Percentiles rank a stretch among this genome's conserved stretches.
These are phyloP conservation scores for Neurospora hispaniola DNA, from an alignment of 495 filamentous ascomycete species.

Conservation along the genomic window DNA sequence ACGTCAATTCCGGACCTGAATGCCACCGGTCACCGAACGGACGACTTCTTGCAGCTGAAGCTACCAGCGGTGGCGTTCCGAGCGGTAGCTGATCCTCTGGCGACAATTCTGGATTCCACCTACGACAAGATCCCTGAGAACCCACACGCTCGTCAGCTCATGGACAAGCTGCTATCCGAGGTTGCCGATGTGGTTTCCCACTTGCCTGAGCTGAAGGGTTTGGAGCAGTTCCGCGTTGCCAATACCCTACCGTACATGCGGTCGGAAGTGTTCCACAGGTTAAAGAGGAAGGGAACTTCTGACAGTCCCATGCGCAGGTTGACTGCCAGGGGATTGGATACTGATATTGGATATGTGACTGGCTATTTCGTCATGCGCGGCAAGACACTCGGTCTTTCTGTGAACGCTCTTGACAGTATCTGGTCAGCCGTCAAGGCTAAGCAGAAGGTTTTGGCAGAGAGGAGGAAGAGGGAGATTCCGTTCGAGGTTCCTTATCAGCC, in stretches of 20 bases:
- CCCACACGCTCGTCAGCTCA: slow-evolving; percentile 47
- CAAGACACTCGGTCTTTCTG: slow-evolving; percentile 54
- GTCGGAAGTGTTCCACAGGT: slow-evolving; percentile 18
- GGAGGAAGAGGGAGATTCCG: slow-evolving; percentile 15
- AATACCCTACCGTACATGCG: slow-evolving; percentile 32
- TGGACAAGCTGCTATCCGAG: slow-evolving; percentile 53
- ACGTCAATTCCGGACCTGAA: slow-evolving; percentile 19
- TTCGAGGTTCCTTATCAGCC: slow-evolving; percentile 6
- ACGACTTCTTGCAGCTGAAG: slow-evolving; percentile 32
- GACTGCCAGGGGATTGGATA: slow-evolving; percentile 39
- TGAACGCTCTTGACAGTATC: slow-evolving; percentile 45
- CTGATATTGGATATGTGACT: slow-evolving; percentile 72
- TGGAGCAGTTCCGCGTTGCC: slow-evolving; percentile 45
- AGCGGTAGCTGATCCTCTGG: slow-evolving; percentile 66
- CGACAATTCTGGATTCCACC: slow-evolving; percentile 56
- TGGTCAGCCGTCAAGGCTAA: slow-evolving; percentile 27
- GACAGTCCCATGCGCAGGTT: slow-evolving; percentile 56
- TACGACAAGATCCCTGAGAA: slow-evolving; percentile 63
- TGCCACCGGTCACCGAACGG: slow-evolving; percentile 14
- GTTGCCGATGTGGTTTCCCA: slow-evolving; percentile 26
- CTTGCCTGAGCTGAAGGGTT: slow-evolving; percentile 49
- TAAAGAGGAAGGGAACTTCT: slow-evolving; percentile 40
- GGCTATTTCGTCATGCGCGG: slow-evolving; percentile 68
- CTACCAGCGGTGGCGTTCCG: slow-evolving; percentile 68
- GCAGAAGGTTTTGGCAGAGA: slow-evolving; percentile 6